phyloP scores from a whole-genome alignment of 345 rosid species.

The Euphorbia peplus region DNA sequence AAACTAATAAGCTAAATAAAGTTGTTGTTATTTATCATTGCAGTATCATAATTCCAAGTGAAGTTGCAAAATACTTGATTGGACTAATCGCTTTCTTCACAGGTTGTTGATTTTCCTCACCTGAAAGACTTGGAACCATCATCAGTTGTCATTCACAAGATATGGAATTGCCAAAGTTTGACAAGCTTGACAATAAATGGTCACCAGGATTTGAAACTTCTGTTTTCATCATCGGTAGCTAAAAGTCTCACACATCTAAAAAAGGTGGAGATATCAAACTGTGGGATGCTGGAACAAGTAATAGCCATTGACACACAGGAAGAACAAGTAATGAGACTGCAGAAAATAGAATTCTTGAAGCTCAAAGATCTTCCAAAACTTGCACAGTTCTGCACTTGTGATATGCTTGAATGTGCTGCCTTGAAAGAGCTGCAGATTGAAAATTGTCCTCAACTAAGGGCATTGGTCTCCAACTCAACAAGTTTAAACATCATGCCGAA shows the following conservation, averaged over 20 bases:
- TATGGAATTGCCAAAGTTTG: not conserved
- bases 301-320: not conserved
- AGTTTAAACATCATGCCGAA: no score
- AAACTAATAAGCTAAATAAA: no score
- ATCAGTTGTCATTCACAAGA: not conserved
- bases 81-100: not conserved
- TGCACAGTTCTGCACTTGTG: not conserved
- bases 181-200: not conserved
- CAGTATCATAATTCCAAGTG: no score
- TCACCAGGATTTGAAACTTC: not conserved
- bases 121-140: not conserved
- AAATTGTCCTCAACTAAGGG: not conserved
- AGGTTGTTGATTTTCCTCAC: constrained; percentile 13
- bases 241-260: constrained; percentile 8
- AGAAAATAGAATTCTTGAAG: not conserved
- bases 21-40: no score
- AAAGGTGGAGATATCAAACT: not conserved
- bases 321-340: not conserved
- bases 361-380: constrained; percentile 14
- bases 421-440: constrained; percentile 1
- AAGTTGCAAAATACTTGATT: no score
- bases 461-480: not conserved
- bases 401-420: not conserved
- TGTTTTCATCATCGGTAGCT: constrained; percentile 7
- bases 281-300: constrained; percentile 9